phyloP scores from a whole-genome alignment of 2,329 filamentous ascomycete species.

The Ophiostoma piceae region DNA sequence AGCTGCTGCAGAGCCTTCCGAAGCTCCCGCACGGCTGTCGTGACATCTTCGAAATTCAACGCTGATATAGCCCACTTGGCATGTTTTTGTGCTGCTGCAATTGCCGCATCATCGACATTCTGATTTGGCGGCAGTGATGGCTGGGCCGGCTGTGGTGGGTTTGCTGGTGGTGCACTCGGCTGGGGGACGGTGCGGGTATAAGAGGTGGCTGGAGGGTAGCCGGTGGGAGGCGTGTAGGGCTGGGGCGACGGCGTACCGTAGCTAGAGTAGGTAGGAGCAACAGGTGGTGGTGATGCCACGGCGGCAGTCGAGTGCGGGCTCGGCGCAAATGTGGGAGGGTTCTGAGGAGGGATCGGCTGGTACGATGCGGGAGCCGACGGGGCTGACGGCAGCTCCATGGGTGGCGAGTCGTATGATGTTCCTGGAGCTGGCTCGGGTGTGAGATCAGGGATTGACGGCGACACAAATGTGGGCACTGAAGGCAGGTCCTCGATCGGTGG shows the following conservation, averaged over 20 bases:
- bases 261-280: slow-evolving; percentile 27
- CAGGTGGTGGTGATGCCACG: slow-evolving; percentile 26
- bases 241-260: slow-evolving; percentile 32
- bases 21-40: slow-evolving; percentile 82
- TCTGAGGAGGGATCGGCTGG: slow-evolving; percentile 16
- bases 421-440: not conserved
- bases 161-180: slow-evolving; percentile 5
- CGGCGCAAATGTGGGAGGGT: slow-evolving; percentile 18
- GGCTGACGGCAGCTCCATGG: not conserved
- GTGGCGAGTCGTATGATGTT: not conserved
- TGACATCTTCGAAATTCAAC: slow-evolving; percentile 90
- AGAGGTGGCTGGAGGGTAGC: not conserved
- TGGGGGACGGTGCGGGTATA: slow-evolving; percentile 11
- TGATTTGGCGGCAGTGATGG: slow-evolving; percentile 21
- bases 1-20: slow-evolving; percentile 56
- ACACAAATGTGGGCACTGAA: not conserved
- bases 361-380: slow-evolving; percentile 21
- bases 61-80: slow-evolving; percentile 96
- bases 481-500: slow-evolving; percentile 2
- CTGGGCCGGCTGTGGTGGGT: not conserved
- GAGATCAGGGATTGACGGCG: not conserved
- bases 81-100: slow-evolving; percentile 84
- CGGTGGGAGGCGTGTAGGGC: slow-evolving; percentile 27
- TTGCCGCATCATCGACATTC: slow-evolving; percentile 58
- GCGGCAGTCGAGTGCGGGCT: slow-evolving; percentile 15